Conservation (phyloP, 208 protist species). For the Kentomonas sorsogonicus region DNA sequence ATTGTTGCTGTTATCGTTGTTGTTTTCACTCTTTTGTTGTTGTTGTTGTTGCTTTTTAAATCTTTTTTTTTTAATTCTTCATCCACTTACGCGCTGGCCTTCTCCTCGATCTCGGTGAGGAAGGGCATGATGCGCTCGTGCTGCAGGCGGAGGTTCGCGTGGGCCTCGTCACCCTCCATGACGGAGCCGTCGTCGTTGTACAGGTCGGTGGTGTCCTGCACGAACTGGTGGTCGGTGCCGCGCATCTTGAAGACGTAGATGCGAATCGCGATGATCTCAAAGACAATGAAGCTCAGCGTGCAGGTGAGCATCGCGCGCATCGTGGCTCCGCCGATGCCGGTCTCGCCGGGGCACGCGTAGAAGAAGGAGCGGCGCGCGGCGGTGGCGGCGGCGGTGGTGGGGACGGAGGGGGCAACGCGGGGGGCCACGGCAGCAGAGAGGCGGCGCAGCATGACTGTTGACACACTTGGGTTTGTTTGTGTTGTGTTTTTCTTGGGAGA, state of each 20-base stretch:
- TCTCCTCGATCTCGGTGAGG: slow-evolving; percentile 80
- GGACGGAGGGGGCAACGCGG: slow-evolving; percentile 8
- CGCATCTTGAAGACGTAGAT: slow-evolving; percentile 42
- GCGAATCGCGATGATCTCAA: slow-evolving; percentile 26
- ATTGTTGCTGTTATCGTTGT: too few species aligned
- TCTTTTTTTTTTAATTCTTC: slow-evolving; percentile 11
- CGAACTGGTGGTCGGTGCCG: slow-evolving; percentile 63
- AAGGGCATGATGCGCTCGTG: slow-evolving; percentile 88
- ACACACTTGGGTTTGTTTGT: too few species aligned
- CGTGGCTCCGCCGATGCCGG: slow-evolving; percentile 62
- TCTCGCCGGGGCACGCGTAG: slow-evolving; percentile 61
- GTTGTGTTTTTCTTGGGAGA: slow-evolving; percentile 9
- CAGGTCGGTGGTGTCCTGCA: slow-evolving; percentile 76
- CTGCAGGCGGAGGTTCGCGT: slow-evolving; percentile 82
- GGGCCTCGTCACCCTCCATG: slow-evolving; percentile 81
- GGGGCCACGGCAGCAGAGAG: slow-evolving; percentile 7
- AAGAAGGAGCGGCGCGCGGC: slow-evolving; percentile 49
- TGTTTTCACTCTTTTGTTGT: too few species aligned
- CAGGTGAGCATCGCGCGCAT: slow-evolving; percentile 33
- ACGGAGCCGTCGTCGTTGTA: slow-evolving; percentile 73
- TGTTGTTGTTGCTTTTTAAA: not conserved
- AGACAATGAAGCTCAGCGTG: slow-evolving; percentile 26
- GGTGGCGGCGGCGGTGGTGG: slow-evolving; percentile 3
- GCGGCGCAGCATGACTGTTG: slow-evolving; percentile 63
- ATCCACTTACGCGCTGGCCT: slow-evolving; percentile 37